These are phyloP conservation scores for Taiwanofungus camphoratus DNA, from an alignment of 1,284 basidiomycete genomes.

Conservation along the genomic window DNA sequence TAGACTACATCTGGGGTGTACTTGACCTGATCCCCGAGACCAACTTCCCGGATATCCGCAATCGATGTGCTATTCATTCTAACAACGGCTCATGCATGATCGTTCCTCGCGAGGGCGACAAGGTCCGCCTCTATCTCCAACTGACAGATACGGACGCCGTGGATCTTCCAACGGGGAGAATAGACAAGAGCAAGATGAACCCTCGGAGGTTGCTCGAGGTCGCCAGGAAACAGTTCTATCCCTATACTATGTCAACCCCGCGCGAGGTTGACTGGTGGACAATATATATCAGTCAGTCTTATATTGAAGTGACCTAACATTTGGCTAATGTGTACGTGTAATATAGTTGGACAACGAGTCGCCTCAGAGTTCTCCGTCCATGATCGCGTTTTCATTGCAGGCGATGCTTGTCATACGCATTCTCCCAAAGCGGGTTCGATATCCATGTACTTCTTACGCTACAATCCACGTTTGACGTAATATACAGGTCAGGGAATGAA, in stretches of 20 bases:
- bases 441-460: too few species aligned
- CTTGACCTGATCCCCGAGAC: conserved; percentile 66
- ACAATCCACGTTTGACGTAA: neutral
- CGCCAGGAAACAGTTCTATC: conserved; percentile 60
- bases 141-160: conserved; percentile 47
- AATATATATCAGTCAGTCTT: conserved; percentile 50
- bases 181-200: conserved; percentile 57
- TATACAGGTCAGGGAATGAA: conserved; percentile 67
- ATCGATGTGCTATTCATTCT: conserved; percentile 56
- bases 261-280: conserved; percentile 77
- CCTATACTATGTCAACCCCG: conserved; percentile 58
- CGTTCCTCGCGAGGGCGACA: conserved; percentile 71
- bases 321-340: neutral
- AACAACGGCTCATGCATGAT: conserved; percentile 55
- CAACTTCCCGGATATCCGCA: conserved; percentile 80
- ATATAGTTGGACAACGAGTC: conserved; percentile 67
- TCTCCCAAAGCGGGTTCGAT: conserved; percentile 56
- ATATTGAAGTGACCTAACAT: neutral
- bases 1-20: conserved; percentile 76
- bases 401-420: conserved; percentile 82
- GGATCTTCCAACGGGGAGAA: conserved; percentile 44
- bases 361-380: conserved; percentile 60
- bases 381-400: conserved; percentile 76
- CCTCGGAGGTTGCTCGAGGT: conserved; percentile 61
- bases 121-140: conserved; percentile 74